A percentile compares a stretch with the other conserved stretches of the same genome.
Evolutionary conservation across 1,139 yeast genomes (phyloP).

Genomic region (Hyphopichia fennica): DNA sequence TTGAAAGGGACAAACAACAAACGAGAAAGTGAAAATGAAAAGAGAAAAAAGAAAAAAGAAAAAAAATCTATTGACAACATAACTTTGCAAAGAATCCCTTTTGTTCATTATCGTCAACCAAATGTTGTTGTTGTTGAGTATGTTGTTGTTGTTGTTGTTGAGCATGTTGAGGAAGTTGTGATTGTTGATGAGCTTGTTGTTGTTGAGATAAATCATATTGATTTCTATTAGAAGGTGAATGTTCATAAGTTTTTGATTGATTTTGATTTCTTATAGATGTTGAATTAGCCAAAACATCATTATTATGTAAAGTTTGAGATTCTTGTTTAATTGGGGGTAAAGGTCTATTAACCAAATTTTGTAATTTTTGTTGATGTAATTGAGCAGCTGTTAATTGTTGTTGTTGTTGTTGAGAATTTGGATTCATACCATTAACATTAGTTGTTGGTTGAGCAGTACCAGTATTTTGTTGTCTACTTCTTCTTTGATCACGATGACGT

Average conservation of each 20-base stretch:
- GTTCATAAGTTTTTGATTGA: slow-evolving; percentile 17
- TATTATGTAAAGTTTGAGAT: slow-evolving; percentile 18
- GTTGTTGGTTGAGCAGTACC: slow-evolving; percentile 20
- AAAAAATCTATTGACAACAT: slow-evolving; percentile 37
- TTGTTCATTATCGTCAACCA: slow-evolving; percentile 33
- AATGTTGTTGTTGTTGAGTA: slow-evolving; percentile 6
- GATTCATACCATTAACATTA: slow-evolving; percentile 2
- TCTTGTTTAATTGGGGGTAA: slow-evolving; percentile 53
- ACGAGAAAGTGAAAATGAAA: neutral
- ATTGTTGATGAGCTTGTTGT: slow-evolving; percentile 5
- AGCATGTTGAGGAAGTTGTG: slow-evolving; percentile 9
- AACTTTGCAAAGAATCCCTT: slow-evolving; percentile 48
- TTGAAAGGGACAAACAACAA: neutral
- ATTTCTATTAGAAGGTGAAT: slow-evolving; percentile 4
- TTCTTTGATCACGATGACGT: slow-evolving; percentile 48
- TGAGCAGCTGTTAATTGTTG: slow-evolving; percentile 42
- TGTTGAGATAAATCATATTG: slow-evolving; percentile 10
- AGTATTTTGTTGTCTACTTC: slow-evolving; percentile 37
- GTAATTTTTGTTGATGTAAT: slow-evolving; percentile 52
- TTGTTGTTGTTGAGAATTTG: slow-evolving; percentile 19
- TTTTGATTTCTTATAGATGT: slow-evolving; percentile 15
- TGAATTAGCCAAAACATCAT: slow-evolving; percentile 7
- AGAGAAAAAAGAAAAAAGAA: neutral
- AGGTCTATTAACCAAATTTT: slow-evolving; percentile 51
- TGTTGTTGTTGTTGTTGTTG: slow-evolving; percentile 5